A percentile compares a stretch with the other conserved stretches of the same genome.
Conservation (phyloP, 768 basidiomycete genomes). For the Podaxis sp. region DNA sequence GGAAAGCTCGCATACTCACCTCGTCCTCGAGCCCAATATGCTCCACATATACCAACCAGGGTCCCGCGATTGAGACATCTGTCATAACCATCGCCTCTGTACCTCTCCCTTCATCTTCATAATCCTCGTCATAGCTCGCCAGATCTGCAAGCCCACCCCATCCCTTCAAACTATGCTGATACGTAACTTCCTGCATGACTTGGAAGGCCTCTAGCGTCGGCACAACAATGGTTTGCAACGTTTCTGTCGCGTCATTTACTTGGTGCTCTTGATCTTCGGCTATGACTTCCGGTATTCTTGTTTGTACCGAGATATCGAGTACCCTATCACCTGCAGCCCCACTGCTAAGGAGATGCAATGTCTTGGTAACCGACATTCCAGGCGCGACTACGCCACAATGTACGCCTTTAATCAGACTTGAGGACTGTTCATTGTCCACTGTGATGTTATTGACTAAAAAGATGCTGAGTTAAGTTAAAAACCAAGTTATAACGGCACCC, state of each 20-base stretch:
- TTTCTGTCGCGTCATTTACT: conserved; percentile 49
- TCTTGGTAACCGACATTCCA: conserved; percentile 56
- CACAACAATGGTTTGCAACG: conserved; percentile 63
- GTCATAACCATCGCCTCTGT: conserved; percentile 58
- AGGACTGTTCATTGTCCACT: conserved; percentile 61
- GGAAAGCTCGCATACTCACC: conserved; percentile 33
- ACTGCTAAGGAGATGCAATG: conserved; percentile 57
- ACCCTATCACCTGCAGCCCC: conserved; percentile 70
- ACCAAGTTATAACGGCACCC: conserved; percentile 19
- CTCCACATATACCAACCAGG: conserved; percentile 55
- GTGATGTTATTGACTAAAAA: conserved; percentile 56
- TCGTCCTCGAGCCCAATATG: conserved; percentile 42
- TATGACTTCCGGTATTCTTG: conserved; percentile 34
- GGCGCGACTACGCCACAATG: conserved; percentile 62
- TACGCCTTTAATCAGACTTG: conserved; percentile 73
- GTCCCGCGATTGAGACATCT: conserved; percentile 51
- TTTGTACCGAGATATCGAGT: conserved; percentile 80
- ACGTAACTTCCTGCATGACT: conserved; percentile 50
- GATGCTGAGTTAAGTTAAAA: not conserved
- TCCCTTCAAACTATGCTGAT: conserved; percentile 40
- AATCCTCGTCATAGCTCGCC: conserved; percentile 47
- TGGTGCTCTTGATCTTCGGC: conserved; percentile 22
- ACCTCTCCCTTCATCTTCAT: conserved; percentile 49
- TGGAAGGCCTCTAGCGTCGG: conserved; percentile 65
- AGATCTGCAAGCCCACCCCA: conserved; percentile 53